These are phyloP conservation scores for Phialophora expanda DNA, from an alignment of 2,329 filamentous ascomycete genomes.

Conservation along the genomic window DNA sequence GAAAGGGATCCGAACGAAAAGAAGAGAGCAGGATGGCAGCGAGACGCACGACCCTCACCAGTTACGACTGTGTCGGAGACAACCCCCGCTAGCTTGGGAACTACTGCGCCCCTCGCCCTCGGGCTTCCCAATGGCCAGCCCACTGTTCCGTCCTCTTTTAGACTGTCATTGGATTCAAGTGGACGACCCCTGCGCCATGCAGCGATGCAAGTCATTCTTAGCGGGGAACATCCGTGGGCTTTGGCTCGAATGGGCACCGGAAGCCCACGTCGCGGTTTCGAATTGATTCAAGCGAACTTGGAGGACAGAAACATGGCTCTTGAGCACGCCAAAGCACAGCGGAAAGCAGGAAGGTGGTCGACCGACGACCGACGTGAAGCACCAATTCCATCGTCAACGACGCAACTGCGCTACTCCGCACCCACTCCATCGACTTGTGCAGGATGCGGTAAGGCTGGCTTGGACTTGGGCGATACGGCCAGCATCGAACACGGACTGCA, in stretches of 20 bases:
- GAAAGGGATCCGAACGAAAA: neutral
- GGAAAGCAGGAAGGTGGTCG: neutral
- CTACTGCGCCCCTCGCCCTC: neutral
- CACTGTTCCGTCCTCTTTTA: neutral
- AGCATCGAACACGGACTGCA: neutral
- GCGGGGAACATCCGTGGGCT: slow-evolving; percentile 18
- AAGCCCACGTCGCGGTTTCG: slow-evolving; percentile 27
- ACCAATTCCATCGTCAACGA: neutral
- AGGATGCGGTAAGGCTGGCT: slow-evolving; percentile 19
- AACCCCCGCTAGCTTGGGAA: slow-evolving; percentile 6
- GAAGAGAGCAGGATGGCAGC: neutral
- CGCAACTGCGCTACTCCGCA: neutral
- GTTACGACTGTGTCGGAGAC: slow-evolving; percentile 9
- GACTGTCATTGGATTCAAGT: slow-evolving; percentile 22
- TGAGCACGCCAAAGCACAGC: neutral
- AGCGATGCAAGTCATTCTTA: slow-evolving; percentile 36
- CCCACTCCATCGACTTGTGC: neutral
- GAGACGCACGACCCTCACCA: neutral
- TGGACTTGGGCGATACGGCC: neutral
- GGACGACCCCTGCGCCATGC: slow-evolving; percentile 36
- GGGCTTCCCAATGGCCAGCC: slow-evolving; percentile 5
- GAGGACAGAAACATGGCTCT: slow-evolving; percentile 27
- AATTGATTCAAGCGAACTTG: slow-evolving; percentile 20
- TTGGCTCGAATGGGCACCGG: slow-evolving; percentile 7
- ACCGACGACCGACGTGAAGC: neutral